Base-by-base conservation (phyloP, 2,329 filamentous ascomycete genomes). In the Epichloe elymi region DNA sequence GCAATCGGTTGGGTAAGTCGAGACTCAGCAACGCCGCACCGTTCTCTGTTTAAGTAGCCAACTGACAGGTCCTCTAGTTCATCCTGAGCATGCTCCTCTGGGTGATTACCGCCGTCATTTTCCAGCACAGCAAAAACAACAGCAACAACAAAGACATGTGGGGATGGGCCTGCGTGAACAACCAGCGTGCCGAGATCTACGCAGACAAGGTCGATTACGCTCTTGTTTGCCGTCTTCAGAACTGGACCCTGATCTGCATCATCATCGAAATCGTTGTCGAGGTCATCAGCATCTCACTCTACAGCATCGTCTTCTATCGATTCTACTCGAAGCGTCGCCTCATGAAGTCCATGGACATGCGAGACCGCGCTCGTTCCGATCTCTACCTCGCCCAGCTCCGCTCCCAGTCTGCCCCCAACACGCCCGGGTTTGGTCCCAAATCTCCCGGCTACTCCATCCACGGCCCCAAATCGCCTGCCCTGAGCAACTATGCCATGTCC, bases 111-210 rank as follows among this genome's bases (percentile, higher is more conserved):
- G 90, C 90, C 39, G 88, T 83, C 53, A 71, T 95, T 51, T 79
- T 96, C 61, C 89, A 97, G 65, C 79, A 85, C 60, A 81, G 82
- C 52, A 86, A 84, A 65, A 78, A 81, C 61, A 86, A 78, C 63
- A 62, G 64, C 63, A 72, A 80, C 57, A 86, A 86, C 62, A 82
- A 95, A 68, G 93, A 98, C 67, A 80, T 98, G 68, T 98, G 93
- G 93, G 90, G 91, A 53, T 98, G 93, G 93, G 82, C 88, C n/a
- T 98, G 93, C 67, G 85, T 90, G 52, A 79, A 95, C 61, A 97
- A 96, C 67, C 81, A 83, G 57, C 83, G 91, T 54, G 73, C 83
- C 51, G 70, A 88, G 48, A 72, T 95, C 49, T 97, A 91, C 66
- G 65, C 80, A 55, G 74, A 90, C 51, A 83, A 93, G 61, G 79